Evolutionary conservation across 2,329 filamentous ascomycete genomes (phyloP), one percentile per base, ranked within the genome.

Genomic region (Pseudocercospora musae): DNA sequence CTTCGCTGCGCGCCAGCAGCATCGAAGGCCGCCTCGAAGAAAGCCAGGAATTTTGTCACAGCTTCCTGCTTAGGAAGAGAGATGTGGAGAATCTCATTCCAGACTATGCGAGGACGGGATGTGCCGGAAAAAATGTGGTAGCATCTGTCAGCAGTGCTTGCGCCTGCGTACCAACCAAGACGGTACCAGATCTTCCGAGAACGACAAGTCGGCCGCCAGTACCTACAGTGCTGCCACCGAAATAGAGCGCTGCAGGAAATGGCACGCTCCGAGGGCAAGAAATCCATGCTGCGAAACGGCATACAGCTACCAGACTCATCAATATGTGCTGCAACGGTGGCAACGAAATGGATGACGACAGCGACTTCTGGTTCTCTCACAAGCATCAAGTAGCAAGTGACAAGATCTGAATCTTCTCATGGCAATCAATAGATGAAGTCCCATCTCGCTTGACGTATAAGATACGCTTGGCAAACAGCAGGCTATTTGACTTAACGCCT

Each of bases 91-190:
- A 52, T 31, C 40, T 60, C 25, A 59, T 68, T 20, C 63, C 63
- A 7, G 62, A 68, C 15, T 69, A 66, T 29, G 67, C 65, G 2
- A 60, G 58, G 40, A 60, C 46, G 29, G 60, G 63, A 2, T 67
- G 65, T 50, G 63, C 58, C 33, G 61, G 65, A 18, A 57, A 60
- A 42, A 54, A 67, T 40, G 55, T 66, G 18, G 62, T 65, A 23
- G 59, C 64, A 11, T 49, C 57, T 29, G 64, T 69, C 10, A 66
- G 65, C 57, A 67, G 65, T 52, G 67, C 67, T 60, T 69, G 67
- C 57, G 63, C 63, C 1, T 69, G 67, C 49, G 62, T 67, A 53
- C 62, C 65, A 27, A 69, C 65, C 13, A 55, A 58, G 48, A 61
- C 63, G 44, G 67, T 67, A 21, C 65, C 63, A 9, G 65, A 67